Base-by-base conservation (phyloP, 495 filamentous ascomycete genomes). In the Aspergillus kassunensis region DNA sequence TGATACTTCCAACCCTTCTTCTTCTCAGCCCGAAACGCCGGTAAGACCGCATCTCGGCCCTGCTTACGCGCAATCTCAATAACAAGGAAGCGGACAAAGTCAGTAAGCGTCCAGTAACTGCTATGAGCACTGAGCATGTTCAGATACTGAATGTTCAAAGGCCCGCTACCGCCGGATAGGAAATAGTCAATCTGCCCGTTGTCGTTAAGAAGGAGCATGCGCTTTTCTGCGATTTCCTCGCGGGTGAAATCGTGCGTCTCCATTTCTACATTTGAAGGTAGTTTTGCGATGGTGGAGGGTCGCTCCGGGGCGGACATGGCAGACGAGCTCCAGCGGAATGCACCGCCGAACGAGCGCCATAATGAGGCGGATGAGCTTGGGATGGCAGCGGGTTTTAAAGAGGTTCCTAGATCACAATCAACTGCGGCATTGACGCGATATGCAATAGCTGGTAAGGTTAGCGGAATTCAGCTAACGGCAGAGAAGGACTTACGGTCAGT, bases 61-160 rank as follows among this genome's bases (percentile, higher is more conserved):
- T 83, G 79, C 62, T 74, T 77, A 51, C 92, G 72, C 8, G 92
- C 91, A 58, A 92, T 81, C 70, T 98, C 93, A 33, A 90, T 68
- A 16, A 96, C 92, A 45, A 97, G 62, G 62, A 97, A 84, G 31
- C 91, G 71, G 20, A 93, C 83, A 68, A 97, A 89, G 64, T 97
- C 93, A 50, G 78, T 76, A 56, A 85, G 82, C 9, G 80, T 79
- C 93, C 93, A 97, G 60, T 98, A 98, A 54, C 86, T 89, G 51
- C 88, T 90, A 68, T 98, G 93, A n/a, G 93, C 93, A 49, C 90
- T 88, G 52, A 98, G 68, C 92, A 98, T 98, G 56, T 95, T 96
- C 4, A 97, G 66, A 64, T 98, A 98, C 73, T 97, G 91, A 45
- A 96, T 88, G 68, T 95, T 91, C 23, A 97, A 73, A 4, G 90